Evolutionary conservation across 352 stramenopile genomes (phyloP), one percentile per base, ranked within the genome.

Genomic region (Thraustotheca clavata): DNA sequence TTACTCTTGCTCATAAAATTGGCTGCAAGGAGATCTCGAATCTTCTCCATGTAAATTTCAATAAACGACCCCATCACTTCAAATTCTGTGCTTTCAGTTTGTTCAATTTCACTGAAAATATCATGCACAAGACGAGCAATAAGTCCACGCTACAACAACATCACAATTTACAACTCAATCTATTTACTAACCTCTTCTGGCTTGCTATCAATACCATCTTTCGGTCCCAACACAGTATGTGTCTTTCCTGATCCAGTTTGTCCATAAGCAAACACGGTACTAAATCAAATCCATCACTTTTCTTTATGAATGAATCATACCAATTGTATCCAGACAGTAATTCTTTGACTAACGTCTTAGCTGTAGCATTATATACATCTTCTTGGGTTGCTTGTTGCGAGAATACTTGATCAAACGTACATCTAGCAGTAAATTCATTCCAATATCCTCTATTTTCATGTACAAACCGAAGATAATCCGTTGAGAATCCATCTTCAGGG

Each of bases 1-100:
- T 72, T 73, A 16, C 68, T 61, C 9, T 35, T 59, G 1, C 16
- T 47, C 9, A 52, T 52, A 52, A 52, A 52, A 18, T 52, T 52
- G 29, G 62, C 8, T 18, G 68, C 60, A 3, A 92, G 68, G 24
- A 95, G 60, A 49, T 95, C 86, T 8, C 81, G 79, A 32, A 95
- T 86, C 38, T 88, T 76, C 67, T 95, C 86, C 82, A 92, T 90
- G 74, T 95, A 95, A 34, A 95, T 94, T 70, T 95, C 85, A 6
- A 95, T 74, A 68, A 93, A 89, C 1, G 82, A 91, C 31, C 80
- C 73, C 12, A 61, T 77, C 46, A 90, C 67, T 34, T 88, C 76
- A 29, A 88, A 75, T 41, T 62, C 49, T 14, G 36, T 40, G 68
- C 75, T 62, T 54, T 60, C 4, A 38, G 32, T 22, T 2, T 73